These are phyloP conservation scores for Cocos nucifera DNA, from an alignment of 176 grass and related monocot species.

Conservation along the genomic window DNA sequence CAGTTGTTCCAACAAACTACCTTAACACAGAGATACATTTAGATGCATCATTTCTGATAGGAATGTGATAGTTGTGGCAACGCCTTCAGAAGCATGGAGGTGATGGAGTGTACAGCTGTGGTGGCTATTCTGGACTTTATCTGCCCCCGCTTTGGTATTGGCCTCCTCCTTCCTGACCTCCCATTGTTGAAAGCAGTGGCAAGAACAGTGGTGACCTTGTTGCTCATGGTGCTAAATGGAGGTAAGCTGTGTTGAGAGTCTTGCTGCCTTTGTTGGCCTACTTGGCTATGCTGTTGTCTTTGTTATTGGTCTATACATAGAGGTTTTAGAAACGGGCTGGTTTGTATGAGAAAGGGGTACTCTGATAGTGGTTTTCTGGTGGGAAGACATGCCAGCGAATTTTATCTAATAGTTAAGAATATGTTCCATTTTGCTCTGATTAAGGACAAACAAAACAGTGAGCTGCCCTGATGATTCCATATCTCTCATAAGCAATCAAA, in stretches of 20 bases:
- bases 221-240: conserved; percentile 28
- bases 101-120: conserved; percentile 24
- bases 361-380: conserved; percentile 14
- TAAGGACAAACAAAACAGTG: no score
- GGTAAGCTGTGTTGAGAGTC: neutral
- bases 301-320: conserved; percentile 31
- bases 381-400: conserved; percentile 30
- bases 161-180: conserved; percentile 12
- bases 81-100: conserved; percentile 24
- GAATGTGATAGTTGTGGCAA: conserved; percentile 24
- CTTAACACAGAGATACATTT: no score
- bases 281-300: conserved; percentile 15
- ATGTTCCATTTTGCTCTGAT: no score
- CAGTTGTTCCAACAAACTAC: no score
- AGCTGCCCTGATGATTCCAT: no score
- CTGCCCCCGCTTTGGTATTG: conserved; percentile 28
- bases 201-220: conserved; percentile 6
- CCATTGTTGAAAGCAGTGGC: conserved; percentile 25
- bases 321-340: neutral
- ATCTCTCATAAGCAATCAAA: no score
- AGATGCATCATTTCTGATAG: conserved; percentile 29
- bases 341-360: no score
- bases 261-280: neutral
- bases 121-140: conserved; percentile 43
- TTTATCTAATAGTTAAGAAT: neutral